Evolutionary conservation across 2,329 filamentous ascomycete species (phyloP), one percentile per base, ranked within the genome.

Genomic region (Colletotrichum sp.): DNA sequence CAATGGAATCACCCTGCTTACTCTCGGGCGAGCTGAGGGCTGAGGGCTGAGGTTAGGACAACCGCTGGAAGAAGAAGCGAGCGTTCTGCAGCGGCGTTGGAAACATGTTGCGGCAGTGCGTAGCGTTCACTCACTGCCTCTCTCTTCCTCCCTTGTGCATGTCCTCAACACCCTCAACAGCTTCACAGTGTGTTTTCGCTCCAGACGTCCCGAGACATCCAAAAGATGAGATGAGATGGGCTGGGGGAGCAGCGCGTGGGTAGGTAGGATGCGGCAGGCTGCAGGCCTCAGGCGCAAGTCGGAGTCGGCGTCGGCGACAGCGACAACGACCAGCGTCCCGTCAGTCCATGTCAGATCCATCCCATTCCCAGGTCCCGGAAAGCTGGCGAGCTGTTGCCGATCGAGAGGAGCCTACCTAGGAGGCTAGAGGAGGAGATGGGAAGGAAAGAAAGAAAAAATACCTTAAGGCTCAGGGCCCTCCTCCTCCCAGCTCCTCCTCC

Each of bases 351-450:
- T 49, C n/a, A 49, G 44, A 49, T 49, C 44, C 44, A 22, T 61
- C 49, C 72, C 52, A 75, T 22, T 61, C 49, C 72, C 52, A 75
- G 52, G 68, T 66, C 34, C 68, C 29, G 72, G 67, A 66, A 32
- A 52, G 69, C 67, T 71, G 39, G 61, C 67, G 39, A 66, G 67
- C 6, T 27, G 15, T 59, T 71, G 67, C 68, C 67, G 61, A 71
- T 71, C 72, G 59, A 71, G 29, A 71, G 49, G 57, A 27, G 57
- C 57, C 57, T 32, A 49, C 65, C 55, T 73, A 66, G 63, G 15
- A 27, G 34, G 25, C n/a, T 36, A 12, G 63, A 19, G 63, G 11
- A 57, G n/a, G 27, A 59, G 15, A 25, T 19, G 16, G 27, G 13
- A 59, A 59, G 13, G 55, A 12, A 29, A 59, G 27, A 59, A 59